Percentiles rank a stretch among this genome's conserved stretches.
Conservation (phyloP, 2,329 filamentous ascomycete genomes). For the Fusarium redolens region DNA sequence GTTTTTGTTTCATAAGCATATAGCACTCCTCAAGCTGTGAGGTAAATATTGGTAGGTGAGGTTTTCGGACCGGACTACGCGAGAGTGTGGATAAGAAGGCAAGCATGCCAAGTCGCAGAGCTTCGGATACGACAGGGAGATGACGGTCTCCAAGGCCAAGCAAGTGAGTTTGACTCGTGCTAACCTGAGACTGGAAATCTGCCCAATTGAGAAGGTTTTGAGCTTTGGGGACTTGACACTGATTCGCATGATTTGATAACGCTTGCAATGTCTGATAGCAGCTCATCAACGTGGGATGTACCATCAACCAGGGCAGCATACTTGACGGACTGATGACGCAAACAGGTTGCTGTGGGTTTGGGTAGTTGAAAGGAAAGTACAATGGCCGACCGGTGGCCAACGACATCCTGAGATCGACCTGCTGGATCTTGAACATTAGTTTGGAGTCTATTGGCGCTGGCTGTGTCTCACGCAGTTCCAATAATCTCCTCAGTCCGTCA, state of each 20-base stretch:
- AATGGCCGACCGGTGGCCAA: background rate
- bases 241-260: background rate
- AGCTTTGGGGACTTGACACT: accelerated
- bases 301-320: accelerated
- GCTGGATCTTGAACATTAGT: conserved; percentile 6
- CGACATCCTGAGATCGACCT: background rate
- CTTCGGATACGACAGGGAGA: background rate
- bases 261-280: background rate
- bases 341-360: accelerated
- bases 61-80: background rate
- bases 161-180: background rate
- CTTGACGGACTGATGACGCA: accelerated
- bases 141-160: accelerated
- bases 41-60: background rate
- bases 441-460: background rate
- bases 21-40: background rate
- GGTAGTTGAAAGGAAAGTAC: background rate
- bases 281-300: accelerated
- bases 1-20: accelerated
- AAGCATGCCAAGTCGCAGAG: conserved; percentile 5
- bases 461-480: background rate
- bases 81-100: conserved; percentile 1
- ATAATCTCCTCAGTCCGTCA: background rate
- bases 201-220: background rate
- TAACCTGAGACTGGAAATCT: background rate